These are phyloP conservation scores for Trichoderma citrinoviride DNA, from an alignment of 2,329 filamentous ascomycete species.

Conservation along the genomic window DNA sequence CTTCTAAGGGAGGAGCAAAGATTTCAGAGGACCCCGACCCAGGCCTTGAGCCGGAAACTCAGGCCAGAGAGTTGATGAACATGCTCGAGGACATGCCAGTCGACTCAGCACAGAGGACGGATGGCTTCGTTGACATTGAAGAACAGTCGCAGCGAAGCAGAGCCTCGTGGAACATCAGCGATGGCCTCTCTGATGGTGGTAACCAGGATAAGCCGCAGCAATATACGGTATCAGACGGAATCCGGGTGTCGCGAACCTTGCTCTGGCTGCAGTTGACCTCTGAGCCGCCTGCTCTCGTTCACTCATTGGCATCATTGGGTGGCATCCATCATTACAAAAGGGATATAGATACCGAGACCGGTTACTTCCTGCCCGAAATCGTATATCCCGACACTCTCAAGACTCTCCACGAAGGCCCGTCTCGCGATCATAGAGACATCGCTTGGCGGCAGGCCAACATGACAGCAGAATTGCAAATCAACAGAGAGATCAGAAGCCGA, in stretches of 20 bases:
- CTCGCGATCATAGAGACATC: constrained; percentile 22
- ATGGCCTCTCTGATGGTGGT: background rate
- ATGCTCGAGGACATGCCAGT: background rate
- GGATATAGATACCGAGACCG: constrained; percentile 41
- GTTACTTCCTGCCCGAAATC: constrained; percentile 35
- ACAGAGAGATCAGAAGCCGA: constrained; percentile 28
- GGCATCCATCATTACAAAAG: constrained; percentile 17
- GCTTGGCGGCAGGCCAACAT: constrained; percentile 33
- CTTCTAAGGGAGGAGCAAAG: background rate
- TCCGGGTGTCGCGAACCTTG: background rate
- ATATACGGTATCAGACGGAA: background rate
- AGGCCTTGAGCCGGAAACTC: background rate
- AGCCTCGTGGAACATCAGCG: constrained; percentile 15
- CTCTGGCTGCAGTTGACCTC: constrained; percentile 8
- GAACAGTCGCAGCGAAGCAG: background rate
- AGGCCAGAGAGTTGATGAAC: background rate
- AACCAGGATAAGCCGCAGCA: background rate
- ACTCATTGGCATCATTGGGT: background rate
- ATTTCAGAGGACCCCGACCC: background rate
- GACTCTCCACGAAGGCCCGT: constrained; percentile 1
- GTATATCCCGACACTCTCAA: constrained; percentile 34
- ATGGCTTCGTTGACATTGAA: background rate
- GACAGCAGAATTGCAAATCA: constrained; percentile 30
- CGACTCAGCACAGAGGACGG: background rate
- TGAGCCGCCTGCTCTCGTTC: background rate